Base-by-base conservation (phyloP, 2,329 filamentous ascomycete species). In the Thelonectria olida region DNA sequence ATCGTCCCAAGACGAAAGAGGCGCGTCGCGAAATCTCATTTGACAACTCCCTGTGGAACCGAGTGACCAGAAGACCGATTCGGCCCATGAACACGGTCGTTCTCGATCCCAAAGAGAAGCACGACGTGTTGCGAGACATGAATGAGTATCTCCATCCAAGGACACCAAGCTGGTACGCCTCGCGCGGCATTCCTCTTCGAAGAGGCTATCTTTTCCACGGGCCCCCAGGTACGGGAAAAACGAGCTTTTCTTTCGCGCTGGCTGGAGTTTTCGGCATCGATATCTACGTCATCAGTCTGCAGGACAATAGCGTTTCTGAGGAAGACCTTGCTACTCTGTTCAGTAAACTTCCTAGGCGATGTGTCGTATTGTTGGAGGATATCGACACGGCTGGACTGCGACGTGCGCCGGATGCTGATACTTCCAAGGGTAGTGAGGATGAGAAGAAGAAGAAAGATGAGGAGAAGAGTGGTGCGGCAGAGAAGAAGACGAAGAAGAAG, bases 131-230 rank as follows among this genome's bases (percentile, higher is more conserved):
- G 9, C 79, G 80, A 23, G 92, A 96, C 68, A 89, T 95, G 70
- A 91, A 92, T 66, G 91, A 93, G 68, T 95, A 92, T 65, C 81
- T 96, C 0, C 87, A 92, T 54, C 90, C 91, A 0, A 79, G 82
- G 1, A 92, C 88, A 0, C 85, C 88, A 1, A 81, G 83, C 9
- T 95, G 91, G 90, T 95, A 95, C 70, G 87, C 90, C 0, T 88
- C 88, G 48, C 82, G 90, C 2, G 92, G 92, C 0, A 92, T 95
- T 27, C 91, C 91, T 0, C 88, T 94, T 53, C 84, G 92, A 0
- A 79, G 92, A 27, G 92, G 92, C 0, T 95, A 94, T 69, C 82
- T 95, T 0, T 92, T 95, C 65, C 84, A 92, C 67, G 92, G 92
- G 0, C 90, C 90, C 0, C 90, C 90, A 0, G 90, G 91, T 0